Conservation (phyloP, 2,329 filamentous ascomycete species). For the Pestalotiopsis sp. region DNA sequence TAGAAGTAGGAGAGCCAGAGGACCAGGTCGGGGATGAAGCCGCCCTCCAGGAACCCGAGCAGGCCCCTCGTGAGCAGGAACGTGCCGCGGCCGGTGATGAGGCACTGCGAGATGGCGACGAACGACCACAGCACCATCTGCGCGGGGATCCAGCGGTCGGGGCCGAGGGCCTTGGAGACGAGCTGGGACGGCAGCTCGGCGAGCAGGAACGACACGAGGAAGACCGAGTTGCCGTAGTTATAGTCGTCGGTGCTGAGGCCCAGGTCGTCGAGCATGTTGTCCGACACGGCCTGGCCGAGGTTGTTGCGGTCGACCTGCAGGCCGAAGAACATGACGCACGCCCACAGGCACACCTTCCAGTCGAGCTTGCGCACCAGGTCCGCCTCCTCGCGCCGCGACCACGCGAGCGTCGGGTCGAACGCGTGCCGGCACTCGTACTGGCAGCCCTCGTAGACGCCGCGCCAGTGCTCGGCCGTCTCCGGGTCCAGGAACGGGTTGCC, state of each 20-base stretch:
- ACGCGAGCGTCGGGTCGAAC: conserved; percentile 55
- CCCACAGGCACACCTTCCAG: conserved; percentile 42
- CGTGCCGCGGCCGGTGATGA: conserved; percentile 23
- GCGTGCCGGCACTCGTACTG: conserved; percentile 57
- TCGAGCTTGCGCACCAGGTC: conserved; percentile 51
- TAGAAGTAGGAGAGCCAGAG: conserved; percentile 38
- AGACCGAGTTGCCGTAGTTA: conserved; percentile 59
- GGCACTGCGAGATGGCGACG: conserved; percentile 30
- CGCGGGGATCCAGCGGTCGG: conserved; percentile 34
- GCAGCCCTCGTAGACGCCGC: conserved; percentile 34
- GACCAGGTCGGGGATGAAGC: conserved; percentile 36
- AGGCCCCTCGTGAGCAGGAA: conserved; percentile 13
- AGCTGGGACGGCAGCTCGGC: conserved; percentile 66
- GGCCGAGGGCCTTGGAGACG: conserved; percentile 52
- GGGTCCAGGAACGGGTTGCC: conserved; percentile 33
- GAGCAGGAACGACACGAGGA: conserved; percentile 53
- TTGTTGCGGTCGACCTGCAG: conserved; percentile 65
- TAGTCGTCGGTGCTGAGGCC: conserved; percentile 49
- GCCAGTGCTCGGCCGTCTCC: conserved; percentile 33
- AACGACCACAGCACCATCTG: conserved; percentile 35
- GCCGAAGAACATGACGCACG: conserved; percentile 63
- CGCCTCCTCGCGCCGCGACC: conserved; percentile 56
- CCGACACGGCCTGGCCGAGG: conserved; percentile 58
- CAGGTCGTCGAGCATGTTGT: conserved; percentile 61
- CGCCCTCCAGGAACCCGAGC: conserved; percentile 29